Evolutionary conservation across 495 filamentous ascomycete species (phyloP), one percentile per base, ranked within the genome.

Genomic region (Penicillium bovifimosum): DNA sequence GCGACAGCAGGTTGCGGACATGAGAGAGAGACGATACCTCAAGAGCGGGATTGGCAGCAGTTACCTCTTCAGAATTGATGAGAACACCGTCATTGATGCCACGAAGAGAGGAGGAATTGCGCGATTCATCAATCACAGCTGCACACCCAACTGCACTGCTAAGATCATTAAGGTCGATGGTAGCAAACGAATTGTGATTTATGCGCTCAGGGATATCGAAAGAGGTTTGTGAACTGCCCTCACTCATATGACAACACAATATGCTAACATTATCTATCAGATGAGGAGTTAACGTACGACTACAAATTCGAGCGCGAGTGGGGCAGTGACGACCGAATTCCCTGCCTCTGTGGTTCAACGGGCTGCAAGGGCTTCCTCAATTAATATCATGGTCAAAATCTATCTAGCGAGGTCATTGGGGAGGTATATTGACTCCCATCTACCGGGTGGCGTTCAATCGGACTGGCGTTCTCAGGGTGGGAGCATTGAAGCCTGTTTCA

Each of bases 111-210:
- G 93, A 29, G 95, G 93, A 16, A 97, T 99, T 73, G 93, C 93
- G 13, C 79, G 93, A 41, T 99, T 99, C 70, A 99, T 99, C 77
- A 99, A 99, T 67, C 93, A 99, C 66, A 92, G 88, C 68, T 99
- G 93, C 70, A 95, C 87, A 64, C 93, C 93, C 2, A 97, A 97
- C 65, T 99, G 93, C 69, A 99, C 93, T 41, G 93, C 93, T 50
- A 99, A 99, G 72, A 99, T 99, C 69, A 99, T 99, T 75, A 95
- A 93, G 70, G 95, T 96, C 28, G 93, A 99, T 67, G 93, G 95
- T n/a, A 96, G 87, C 68, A 96, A 96, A 76, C 80, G 93, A 31
- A 99, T 99, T 64, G 95, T 97, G 63, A 99, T 99, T 66, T 99
- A 97, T 72, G 93, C 93, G 13, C 75, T 97, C 59, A 80, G 91